phyloP scores from a whole-genome alignment of 1,284 basidiomycete species.

The Ceraceosorus guamensis region DNA sequence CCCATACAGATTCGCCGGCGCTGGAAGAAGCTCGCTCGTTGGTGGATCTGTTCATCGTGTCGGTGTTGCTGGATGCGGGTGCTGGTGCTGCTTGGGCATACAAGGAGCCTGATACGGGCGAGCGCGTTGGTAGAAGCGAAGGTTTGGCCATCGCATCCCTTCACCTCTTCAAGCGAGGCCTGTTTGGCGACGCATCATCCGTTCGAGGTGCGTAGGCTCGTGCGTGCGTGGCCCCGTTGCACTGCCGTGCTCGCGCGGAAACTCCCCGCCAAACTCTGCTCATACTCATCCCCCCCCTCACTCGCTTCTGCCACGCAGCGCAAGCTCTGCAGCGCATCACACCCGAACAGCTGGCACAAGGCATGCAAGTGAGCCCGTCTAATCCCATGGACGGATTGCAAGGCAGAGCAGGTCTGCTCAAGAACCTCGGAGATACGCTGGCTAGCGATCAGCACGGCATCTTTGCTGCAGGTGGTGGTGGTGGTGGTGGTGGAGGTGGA shows the following conservation, averaged over 20 bases:
- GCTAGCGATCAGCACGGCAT: slow-evolving; percentile 18
- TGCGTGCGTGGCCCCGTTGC: neutral
- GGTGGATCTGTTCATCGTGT: slow-evolving; percentile 85
- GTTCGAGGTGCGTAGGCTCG: slow-evolving; percentile 45
- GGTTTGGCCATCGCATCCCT: slow-evolving; percentile 85
- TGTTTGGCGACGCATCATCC: slow-evolving; percentile 64
- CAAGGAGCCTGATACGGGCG: slow-evolving; percentile 58
- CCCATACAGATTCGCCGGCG: slow-evolving; percentile 6
- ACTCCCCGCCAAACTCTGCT: too few species aligned
- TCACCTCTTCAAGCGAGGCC: slow-evolving; percentile 75
- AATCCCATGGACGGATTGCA: slow-evolving; percentile 89
- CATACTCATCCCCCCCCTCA: neutral
- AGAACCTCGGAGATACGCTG: slow-evolving; percentile 23
- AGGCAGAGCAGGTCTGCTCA: slow-evolving; percentile 65
- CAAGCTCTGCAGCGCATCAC: slow-evolving; percentile 64
- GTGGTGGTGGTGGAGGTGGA: slow-evolving; percentile 1
- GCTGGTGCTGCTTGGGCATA: slow-evolving; percentile 79
- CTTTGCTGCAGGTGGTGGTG: slow-evolving; percentile 18
- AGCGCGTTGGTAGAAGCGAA: slow-evolving; percentile 69
- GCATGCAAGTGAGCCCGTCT: slow-evolving; percentile 67
- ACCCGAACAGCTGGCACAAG: slow-evolving; percentile 58
- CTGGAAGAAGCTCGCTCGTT: slow-evolving; percentile 53
- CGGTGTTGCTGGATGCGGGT: slow-evolving; percentile 86
- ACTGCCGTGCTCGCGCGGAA: too few species aligned
- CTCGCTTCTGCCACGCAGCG: slow-evolving; percentile 50